Evolutionary conservation across 2,329 filamentous ascomycete genomes (phyloP).

Genomic region (Stylonectria norvegica): DNA sequence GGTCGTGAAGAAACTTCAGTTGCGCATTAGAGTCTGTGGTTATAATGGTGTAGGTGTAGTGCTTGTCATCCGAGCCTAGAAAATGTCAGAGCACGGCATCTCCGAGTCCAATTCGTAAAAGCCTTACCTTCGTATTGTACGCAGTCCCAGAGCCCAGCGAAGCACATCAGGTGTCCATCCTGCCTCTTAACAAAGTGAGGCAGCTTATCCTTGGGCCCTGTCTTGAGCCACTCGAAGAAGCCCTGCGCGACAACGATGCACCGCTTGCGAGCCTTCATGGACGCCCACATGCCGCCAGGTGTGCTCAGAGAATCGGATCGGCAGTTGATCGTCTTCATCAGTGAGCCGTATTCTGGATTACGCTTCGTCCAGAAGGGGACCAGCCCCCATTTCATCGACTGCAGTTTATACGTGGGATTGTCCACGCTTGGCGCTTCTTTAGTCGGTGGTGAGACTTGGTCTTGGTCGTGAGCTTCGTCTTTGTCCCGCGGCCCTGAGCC

Average conservation of each 20-base stretch:
- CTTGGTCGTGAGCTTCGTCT: slow-evolving; percentile 8
- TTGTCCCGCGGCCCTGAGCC: slow-evolving; percentile 45
- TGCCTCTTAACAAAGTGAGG: slow-evolving; percentile 81
- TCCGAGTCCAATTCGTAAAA: background rate
- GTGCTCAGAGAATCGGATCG: slow-evolving; percentile 79
- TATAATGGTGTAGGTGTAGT: slow-evolving; percentile 90
- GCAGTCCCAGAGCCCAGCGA: slow-evolving; percentile 90
- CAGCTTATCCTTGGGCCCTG: slow-evolving; percentile 69
- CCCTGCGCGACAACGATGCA: slow-evolving; percentile 87
- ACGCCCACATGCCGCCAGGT: slow-evolving; percentile 81
- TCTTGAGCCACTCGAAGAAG: slow-evolving; percentile 95
- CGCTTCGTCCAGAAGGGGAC: slow-evolving; percentile 92
- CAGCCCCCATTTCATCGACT: slow-evolving; percentile 94
- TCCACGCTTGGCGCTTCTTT: background rate
- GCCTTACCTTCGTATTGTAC: slow-evolving; percentile 70
- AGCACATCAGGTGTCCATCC: slow-evolving; percentile 80
- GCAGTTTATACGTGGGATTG: slow-evolving; percentile 68
- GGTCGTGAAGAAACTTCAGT: slow-evolving; percentile 82
- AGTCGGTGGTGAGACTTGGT: background rate
- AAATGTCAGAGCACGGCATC: slow-evolving; percentile 1
- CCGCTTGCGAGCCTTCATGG: slow-evolving; percentile 84
- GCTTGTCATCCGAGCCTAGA: slow-evolving; percentile 51
- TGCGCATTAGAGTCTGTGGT: slow-evolving; percentile 84
- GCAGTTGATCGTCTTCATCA: slow-evolving; percentile 92
- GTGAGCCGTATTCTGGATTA: slow-evolving; percentile 69